phyloP scores from a whole-genome alignment of 768 basidiomycete genomes.

The Mycena galopus region DNA sequence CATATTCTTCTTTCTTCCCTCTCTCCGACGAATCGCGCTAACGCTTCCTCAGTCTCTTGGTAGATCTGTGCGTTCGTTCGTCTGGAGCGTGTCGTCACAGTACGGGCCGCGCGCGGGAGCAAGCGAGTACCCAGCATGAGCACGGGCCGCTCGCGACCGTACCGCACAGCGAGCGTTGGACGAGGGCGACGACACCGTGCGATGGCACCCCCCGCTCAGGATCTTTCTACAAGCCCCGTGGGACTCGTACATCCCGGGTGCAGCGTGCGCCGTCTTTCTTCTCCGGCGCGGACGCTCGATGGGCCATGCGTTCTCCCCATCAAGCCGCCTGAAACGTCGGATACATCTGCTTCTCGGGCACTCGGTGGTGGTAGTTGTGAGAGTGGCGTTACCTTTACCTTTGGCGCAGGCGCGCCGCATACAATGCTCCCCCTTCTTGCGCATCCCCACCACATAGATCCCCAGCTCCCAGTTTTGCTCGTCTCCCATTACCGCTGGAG shows the following conservation, averaged over 20 bases:
- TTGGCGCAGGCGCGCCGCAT: neutral
- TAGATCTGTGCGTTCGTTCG: neutral
- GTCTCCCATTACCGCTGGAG: neutral
- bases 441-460: neutral
- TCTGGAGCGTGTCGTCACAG: constrained; percentile 9
- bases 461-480: constrained; percentile 4
- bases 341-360: neutral
- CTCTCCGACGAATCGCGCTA: constrained; percentile 3
- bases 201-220: neutral
- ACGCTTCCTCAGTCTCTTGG: neutral
- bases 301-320: neutral
- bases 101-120: constrained; percentile 1
- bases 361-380: constrained; percentile 1
- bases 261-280: constrained; percentile 4
- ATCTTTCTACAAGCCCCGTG: neutral
- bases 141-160: too few relatives aligned
- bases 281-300: neutral
- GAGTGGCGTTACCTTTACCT: neutral
- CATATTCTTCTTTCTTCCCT: neutral
- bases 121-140: too few relatives aligned
- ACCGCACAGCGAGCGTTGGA: neutral
- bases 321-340: neutral
- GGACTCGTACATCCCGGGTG: neutral
- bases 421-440: neutral
- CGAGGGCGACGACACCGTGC: neutral